Base-by-base conservation (phyloP, 768 basidiomycete species). In the Trichaptum fuscoviolaceum region DNA sequence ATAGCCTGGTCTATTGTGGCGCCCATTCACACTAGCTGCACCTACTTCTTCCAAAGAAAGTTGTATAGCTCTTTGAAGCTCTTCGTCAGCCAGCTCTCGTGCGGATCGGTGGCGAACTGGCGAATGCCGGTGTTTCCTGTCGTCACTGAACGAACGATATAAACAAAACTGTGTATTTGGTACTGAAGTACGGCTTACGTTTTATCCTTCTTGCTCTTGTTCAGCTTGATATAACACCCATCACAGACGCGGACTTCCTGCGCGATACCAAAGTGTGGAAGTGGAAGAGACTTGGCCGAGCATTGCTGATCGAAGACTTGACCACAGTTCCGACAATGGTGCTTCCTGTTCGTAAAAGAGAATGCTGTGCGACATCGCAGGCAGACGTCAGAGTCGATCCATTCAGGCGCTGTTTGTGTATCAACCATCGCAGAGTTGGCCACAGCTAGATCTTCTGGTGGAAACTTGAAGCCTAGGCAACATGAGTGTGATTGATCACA, bases 261-360 rank as follows among this genome's bases (percentile, higher is more conserved):
- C 0, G 87, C 82, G 70, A 99, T 95, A 12, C 97, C 97, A 71
- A 93, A 96, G 74, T 95, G 92, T 4, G 97, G 96, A 25, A 99
- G 82, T 0, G 93, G 81, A 76, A 93, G 86, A 1, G 83, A 79
- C 76, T 94, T 92, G 35, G 91, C 89, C 0, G 94, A 96, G 75
- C 97, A 99, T 57, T 87, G 83, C 65, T 96, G 94, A 77, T 98
- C 96, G 73, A 97, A 99, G 17, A 99, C 95, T 74, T 91, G 89
- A 8, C 97, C 97, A 77, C 97, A 99, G 75, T 98, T 98, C 17
- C 97, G 87, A 75, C 97, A 99, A 73, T 99, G 97, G 72, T 99
- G 97, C 75, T 98, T 98, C 63, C 97, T 86, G 74, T 99, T 99
- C 34, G 95, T 97, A 75, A 98, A 95, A 0, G 89, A 86, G 77